Evolutionary conservation across 1,284 basidiomycete genomes (phyloP).

Genomic region (Puccinia hordei): DNA sequence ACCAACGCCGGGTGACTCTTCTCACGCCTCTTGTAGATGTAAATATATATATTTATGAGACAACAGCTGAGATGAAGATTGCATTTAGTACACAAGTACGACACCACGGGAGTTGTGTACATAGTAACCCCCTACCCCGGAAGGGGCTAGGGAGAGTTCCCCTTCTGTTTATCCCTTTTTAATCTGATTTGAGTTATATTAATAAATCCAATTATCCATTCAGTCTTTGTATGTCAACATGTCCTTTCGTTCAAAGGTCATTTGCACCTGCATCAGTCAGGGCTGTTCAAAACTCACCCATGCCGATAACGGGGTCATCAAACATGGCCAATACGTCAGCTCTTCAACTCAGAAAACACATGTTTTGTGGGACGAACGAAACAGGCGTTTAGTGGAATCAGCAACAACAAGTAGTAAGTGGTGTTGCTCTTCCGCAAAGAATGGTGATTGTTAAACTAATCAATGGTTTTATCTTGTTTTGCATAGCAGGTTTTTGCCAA

Average conservation of each 20-base stretch:
- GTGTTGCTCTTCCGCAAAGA: neutral
- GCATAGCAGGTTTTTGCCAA: neutral
- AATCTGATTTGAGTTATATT: too few relatives aligned
- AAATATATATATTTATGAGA: too few relatives aligned
- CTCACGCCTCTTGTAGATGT: too few relatives aligned
- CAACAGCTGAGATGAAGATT: too few relatives aligned
- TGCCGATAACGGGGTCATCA: neutral
- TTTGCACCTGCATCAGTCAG: constrained; percentile 5
- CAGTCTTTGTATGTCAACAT: too few relatives aligned
- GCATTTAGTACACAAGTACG: too few relatives aligned
- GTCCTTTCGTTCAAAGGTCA: neutral
- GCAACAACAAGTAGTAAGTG: neutral
- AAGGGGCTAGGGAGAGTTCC: too few relatives aligned
- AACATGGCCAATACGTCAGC: neutral
- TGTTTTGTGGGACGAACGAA: neutral
- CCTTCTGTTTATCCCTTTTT: too few relatives aligned
- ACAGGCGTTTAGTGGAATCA: neutral
- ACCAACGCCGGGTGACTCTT: too few relatives aligned
- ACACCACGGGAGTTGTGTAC: too few relatives aligned
- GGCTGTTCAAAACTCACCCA: neutral
- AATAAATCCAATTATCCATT: too few relatives aligned
- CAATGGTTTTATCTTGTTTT: neutral
- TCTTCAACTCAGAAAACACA: neutral
- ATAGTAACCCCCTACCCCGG: too few relatives aligned
- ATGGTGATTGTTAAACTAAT: neutral